Base-by-base conservation (phyloP, 495 filamentous ascomycete genomes). In the Penicillium tannophilum region DNA sequence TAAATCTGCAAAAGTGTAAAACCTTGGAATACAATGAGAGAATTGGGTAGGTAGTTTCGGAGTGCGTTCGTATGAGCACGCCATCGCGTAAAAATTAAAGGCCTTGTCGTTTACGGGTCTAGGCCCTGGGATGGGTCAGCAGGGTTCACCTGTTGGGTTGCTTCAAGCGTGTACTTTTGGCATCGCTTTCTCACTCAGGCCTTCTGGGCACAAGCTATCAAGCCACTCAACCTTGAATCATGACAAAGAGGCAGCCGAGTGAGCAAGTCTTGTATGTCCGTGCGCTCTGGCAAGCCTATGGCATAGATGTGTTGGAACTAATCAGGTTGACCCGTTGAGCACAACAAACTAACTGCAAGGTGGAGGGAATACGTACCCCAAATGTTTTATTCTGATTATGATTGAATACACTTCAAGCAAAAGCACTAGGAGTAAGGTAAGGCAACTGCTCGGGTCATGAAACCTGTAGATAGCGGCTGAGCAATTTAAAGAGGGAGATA, bases 201-300 rank as follows among this genome's bases (percentile, higher is more conserved):
- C 59, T 11, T 64, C 61, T 12, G 65, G 59, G 11, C 50, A 50
- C 12, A 72, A 73, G 0, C 84, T 86, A 41, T 82, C 73, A 14
- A 88, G 67, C 67, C 81, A 85, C 1, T 83, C 80, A 3, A 86
- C 66, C 6, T 74, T 72, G 20, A 90, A 69, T 11, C 78, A 77
- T 11, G 72, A 79, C 2, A 84, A 62, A 1, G 78, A 79, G 4
- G 85, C 79, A 2, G 81, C 76, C 3, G 87, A 67, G 72, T 70
- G 51, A 88, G 75, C 10, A 78, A 82, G 75, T 90, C 85, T 23
- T 84, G 82, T 30, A 86, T 83, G 59, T 90, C 87, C 8, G 81
- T 79, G 19, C 87, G 77, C 20, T 77, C 74, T 5, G 82, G 80
- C 30, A 90, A 72, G 47, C 83, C 86, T 49, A 90, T 80, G 46